Evolutionary conservation across 495 filamentous ascomycete genomes (phyloP).

Genomic region (Hypoxylon crocopeplum): DNA sequence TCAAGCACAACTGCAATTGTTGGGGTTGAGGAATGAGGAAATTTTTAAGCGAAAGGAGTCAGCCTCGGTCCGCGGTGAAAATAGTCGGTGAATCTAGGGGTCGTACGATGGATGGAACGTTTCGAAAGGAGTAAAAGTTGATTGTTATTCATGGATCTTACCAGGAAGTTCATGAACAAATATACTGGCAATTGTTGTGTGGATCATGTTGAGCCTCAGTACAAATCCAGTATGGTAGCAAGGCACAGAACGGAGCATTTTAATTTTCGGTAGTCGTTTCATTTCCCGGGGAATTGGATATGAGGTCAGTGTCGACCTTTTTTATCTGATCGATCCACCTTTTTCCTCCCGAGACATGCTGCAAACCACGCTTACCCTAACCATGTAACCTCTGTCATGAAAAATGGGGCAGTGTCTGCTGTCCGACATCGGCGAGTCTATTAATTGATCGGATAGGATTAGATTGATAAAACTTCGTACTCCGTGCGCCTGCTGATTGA

Average conservation of each 20-base stretch:
- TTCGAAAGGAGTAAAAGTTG: conserved; percentile 21
- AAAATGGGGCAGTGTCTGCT: neutral
- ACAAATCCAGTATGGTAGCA: neutral
- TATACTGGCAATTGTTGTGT: neutral
- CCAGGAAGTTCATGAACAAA: neutral
- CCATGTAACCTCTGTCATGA: conserved; percentile 5
- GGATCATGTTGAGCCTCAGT: conserved; percentile 20
- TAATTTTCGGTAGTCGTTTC: conserved; percentile 19
- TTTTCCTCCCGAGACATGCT: conserved; percentile 8
- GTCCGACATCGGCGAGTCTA: conserved; percentile 20
- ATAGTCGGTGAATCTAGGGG: conserved; percentile 16
- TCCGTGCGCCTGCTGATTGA: conserved; percentile 32
- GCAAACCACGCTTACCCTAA: neutral
- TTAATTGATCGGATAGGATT: conserved; percentile 3
- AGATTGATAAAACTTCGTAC: conserved; percentile 34
- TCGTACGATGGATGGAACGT: conserved; percentile 37
- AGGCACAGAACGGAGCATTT: conserved; percentile 16
- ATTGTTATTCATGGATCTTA: conserved; percentile 12
- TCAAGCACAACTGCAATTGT: conserved; percentile 25
- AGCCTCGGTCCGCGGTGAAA: conserved; percentile 21
- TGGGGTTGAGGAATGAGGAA: conserved; percentile 18
- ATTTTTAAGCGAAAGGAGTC: conserved; percentile 17
- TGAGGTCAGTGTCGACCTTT: conserved; percentile 8
- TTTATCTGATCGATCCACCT: conserved; percentile 24
- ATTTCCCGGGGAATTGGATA: conserved; percentile 33